Evolutionary conservation across 345 rosid genomes (phyloP).

Genomic region (Combretum micranthum): DNA sequence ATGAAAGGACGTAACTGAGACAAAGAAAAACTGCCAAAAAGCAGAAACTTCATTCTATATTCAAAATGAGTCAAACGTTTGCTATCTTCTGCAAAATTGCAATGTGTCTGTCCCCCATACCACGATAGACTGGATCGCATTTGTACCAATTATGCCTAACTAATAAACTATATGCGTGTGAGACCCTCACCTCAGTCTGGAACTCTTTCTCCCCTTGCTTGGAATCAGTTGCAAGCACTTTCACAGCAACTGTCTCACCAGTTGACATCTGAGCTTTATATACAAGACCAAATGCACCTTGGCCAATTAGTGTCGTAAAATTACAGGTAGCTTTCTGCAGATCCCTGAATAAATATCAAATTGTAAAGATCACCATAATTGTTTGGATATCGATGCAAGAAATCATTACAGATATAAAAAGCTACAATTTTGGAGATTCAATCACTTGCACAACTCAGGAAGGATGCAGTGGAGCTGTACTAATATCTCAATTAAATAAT

Average conservation of each 20-base stretch:
- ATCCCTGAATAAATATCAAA: constrained; percentile 51
- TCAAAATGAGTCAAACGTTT: too few species aligned
- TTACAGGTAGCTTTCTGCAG: constrained; percentile 88
- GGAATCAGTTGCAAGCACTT: constrained; percentile 93
- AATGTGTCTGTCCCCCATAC: too few species aligned
- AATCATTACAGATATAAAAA: not conserved
- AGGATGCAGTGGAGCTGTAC: too few species aligned
- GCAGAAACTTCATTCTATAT: too few species aligned
- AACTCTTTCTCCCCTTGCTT: constrained; percentile 98
- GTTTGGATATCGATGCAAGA: not conserved
- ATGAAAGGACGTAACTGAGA: not conserved
- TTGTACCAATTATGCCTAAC: not conserved
- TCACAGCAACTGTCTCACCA: constrained; percentile 89
- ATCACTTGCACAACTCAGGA: not conserved
- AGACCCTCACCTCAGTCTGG: constrained; percentile 74
- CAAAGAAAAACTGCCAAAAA: not conserved
- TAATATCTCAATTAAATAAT: too few species aligned
- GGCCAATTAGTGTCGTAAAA: constrained; percentile 85
- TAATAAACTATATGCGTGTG: constrained; percentile 4
- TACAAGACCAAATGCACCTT: constrained; percentile 99
- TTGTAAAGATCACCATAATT: constrained; percentile 3
- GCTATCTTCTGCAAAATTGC: too few species aligned
- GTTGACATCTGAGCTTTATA: constrained; percentile 93
- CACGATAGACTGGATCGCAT: not conserved
- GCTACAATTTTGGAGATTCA: not conserved